Conservation (phyloP, 768 basidiomycete genomes). For the Suillus lakei region DNA sequence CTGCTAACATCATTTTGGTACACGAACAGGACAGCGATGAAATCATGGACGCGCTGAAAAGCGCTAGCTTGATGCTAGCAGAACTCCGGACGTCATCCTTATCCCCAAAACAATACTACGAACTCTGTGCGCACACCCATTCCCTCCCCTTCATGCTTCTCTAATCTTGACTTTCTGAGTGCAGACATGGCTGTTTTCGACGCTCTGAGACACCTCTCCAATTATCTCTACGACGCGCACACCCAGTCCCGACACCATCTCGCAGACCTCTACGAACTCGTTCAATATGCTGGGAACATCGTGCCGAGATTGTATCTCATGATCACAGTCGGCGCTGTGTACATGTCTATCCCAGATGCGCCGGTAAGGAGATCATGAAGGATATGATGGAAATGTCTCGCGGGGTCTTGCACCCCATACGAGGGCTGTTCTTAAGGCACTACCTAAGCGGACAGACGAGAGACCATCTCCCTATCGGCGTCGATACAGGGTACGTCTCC, state of each 20-base stretch:
- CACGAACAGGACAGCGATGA: constrained; percentile 82
- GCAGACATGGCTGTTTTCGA: constrained; percentile 99
- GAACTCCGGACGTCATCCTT: constrained; percentile 93
- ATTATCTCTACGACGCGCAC: constrained; percentile 97
- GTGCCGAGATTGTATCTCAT: constrained; percentile 94
- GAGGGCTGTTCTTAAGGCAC: constrained; percentile 94
- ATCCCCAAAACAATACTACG: constrained; percentile 97
- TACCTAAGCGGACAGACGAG: constrained; percentile 97
- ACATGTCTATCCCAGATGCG: constrained; percentile 97
- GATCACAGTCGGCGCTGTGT: constrained; percentile 99
- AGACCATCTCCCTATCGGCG: constrained; percentile 91
- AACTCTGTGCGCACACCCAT: constrained; percentile 71
- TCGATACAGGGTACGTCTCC: constrained; percentile 72
- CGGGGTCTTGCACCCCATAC: constrained; percentile 95
- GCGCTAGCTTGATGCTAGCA: constrained; percentile 95
- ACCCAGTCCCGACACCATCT: constrained; percentile 90
- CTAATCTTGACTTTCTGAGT: not conserved
- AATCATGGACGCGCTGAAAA: constrained; percentile 98
- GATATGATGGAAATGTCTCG: constrained; percentile 99
- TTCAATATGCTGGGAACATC: constrained; percentile 99
- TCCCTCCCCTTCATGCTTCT: not conserved
- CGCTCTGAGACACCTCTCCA: constrained; percentile 90
- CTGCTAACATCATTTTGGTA: not conserved
- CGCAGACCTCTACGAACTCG: constrained; percentile 97
- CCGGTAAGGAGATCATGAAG: constrained; percentile 99